Percentiles rank a stretch among this genome's conserved stretches.
Conservation (phyloP, 2,329 filamentous ascomycete genomes). For the Corynespora cassiicola region DNA sequence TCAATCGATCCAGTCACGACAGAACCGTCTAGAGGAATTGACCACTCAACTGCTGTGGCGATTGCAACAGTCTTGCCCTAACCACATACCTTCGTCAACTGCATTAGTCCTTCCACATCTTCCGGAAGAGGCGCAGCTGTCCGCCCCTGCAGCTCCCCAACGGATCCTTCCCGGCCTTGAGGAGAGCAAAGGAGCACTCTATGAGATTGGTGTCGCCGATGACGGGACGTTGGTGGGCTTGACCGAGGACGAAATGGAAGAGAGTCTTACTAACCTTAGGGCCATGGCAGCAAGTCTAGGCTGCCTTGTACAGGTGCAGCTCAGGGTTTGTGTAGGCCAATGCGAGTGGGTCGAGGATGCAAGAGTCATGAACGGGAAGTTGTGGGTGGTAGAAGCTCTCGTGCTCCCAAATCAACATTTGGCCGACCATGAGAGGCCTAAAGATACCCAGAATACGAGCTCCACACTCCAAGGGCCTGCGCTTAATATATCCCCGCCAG, state of each 20-base stretch:
- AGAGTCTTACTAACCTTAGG: constrained; percentile 83
- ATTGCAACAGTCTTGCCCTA: constrained; percentile 90
- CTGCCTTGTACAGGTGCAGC: constrained; percentile 80
- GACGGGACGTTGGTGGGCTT: constrained; percentile 90
- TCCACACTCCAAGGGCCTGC: not conserved
- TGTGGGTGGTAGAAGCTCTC: constrained; percentile 90
- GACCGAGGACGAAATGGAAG: constrained; percentile 87
- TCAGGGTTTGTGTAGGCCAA: constrained; percentile 82
- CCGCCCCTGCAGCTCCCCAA: constrained; percentile 58
- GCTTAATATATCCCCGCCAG: not conserved
- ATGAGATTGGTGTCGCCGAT: constrained; percentile 95
- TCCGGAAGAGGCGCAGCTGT: constrained; percentile 72
- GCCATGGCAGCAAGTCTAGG: constrained; percentile 94
- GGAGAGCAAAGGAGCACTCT: constrained; percentile 90
- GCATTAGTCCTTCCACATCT: constrained; percentile 78
- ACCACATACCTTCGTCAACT: constrained; percentile 80
- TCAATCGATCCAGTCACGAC: constrained; percentile 72
- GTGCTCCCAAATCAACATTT: constrained; percentile 68
- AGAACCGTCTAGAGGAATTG: constrained; percentile 85
- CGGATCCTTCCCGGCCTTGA: constrained; percentile 77
- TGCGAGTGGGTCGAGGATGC: constrained; percentile 73
- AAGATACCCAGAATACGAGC: constrained; percentile 9
- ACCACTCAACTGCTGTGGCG: constrained; percentile 96
- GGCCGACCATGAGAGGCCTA: constrained; percentile 17
- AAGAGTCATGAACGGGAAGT: constrained; percentile 50